phyloP scores from a whole-genome alignment of 208 protist species.

The Crithidia fasciculata region DNA sequence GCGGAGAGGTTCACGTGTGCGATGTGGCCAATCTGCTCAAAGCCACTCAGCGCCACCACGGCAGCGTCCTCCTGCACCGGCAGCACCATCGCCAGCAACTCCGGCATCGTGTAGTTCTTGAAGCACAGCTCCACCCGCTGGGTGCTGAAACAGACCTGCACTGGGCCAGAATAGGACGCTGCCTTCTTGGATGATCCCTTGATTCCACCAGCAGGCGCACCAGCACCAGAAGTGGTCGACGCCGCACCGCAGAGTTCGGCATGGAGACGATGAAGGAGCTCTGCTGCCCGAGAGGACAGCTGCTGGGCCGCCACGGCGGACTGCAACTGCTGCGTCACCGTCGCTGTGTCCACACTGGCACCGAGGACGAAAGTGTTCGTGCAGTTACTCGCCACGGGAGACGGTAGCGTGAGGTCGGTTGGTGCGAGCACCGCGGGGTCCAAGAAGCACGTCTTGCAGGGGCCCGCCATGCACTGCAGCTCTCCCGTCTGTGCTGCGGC shows the following conservation, averaged over 20 bases:
- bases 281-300: conserved; percentile 8
- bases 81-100: conserved; percentile 68
- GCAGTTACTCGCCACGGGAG: background rate
- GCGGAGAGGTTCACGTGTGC: conserved; percentile 97
- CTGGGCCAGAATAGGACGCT: background rate
- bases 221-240: too few relatives aligned
- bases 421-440: conserved; percentile 17
- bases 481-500: background rate
- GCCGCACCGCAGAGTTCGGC: background rate
- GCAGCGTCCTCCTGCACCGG: conserved; percentile 15
- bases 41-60: conserved; percentile 69
- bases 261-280: conserved; percentile 25
- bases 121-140: conserved; percentile 8
- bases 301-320: conserved; percentile 3
- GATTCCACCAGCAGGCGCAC: too few relatives aligned
- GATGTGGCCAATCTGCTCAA: conserved; percentile 95
- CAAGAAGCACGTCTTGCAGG: conserved; percentile 31
- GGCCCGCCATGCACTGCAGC: background rate
- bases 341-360: background rate
- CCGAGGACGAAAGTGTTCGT: conserved; percentile 15
- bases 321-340: background rate
- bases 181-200: background rate
- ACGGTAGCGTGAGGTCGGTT: background rate
- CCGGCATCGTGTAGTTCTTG: conserved; percentile 84
- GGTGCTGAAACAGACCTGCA: conserved; percentile 16